Evolutionary conservation across 257 asterid genomes (phyloP).

Genomic region (Rubia yunnanensis): DNA sequence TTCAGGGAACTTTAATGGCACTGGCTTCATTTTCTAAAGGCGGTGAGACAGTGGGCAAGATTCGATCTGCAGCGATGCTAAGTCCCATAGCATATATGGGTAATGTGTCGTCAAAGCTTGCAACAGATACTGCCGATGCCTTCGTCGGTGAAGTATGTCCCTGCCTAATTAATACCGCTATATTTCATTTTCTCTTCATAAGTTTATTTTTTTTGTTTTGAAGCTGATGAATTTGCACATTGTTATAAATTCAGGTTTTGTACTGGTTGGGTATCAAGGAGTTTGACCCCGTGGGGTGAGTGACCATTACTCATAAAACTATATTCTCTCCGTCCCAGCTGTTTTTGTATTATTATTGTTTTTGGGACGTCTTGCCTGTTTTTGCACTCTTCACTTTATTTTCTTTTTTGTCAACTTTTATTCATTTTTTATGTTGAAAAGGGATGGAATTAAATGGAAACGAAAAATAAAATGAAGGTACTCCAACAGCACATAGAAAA

Average conservation of each 20-base stretch:
- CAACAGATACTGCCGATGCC: constrained; percentile 40
- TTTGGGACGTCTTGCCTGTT: too few species aligned
- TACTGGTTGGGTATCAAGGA: constrained; percentile 58
- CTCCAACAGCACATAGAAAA: too few species aligned
- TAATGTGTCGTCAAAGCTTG: constrained; percentile 47
- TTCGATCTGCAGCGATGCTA: constrained; percentile 58
- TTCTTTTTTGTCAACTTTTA: too few species aligned
- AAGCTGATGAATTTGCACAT: not conserved
- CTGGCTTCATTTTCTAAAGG: constrained; percentile 52
- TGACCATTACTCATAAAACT: not conserved
- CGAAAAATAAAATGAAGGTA: too few species aligned
- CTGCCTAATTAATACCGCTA: not conserved
- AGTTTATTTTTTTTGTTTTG: not conserved
- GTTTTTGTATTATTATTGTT: too few species aligned
- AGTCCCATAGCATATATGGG: constrained; percentile 70
- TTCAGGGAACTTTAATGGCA: constrained; percentile 83
- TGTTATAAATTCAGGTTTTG: constrained; percentile 23
- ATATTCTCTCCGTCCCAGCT: too few species aligned
- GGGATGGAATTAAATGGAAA: too few species aligned
- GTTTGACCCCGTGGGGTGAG: constrained; percentile 53
- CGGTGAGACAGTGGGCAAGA: constrained; percentile 23
- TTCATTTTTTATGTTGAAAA: too few species aligned
- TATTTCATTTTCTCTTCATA: not conserved
- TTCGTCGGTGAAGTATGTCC: constrained; percentile 49
- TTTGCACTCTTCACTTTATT: too few species aligned